Conservation (phyloP, 1,139 yeast species). For the Suhomyces atakaporum region DNA sequence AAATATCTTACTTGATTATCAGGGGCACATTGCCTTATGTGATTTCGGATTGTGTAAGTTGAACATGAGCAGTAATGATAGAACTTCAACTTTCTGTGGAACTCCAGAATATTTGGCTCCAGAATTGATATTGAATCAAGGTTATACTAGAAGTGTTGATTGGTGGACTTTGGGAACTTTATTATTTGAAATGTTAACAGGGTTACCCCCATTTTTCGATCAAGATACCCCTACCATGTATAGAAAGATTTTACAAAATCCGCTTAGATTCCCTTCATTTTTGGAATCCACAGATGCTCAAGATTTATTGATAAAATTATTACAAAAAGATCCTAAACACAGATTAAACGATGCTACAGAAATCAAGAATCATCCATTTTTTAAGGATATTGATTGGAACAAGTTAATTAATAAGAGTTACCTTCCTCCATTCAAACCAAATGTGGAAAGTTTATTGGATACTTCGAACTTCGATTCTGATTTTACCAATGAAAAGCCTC, state of each 20-base stretch:
- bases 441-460: slow-evolving; percentile 82
- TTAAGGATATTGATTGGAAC: slow-evolving; percentile 89
- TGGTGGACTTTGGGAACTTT: slow-evolving; percentile 98
- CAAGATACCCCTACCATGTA: slow-evolving; percentile 95
- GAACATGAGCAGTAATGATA: slow-evolving; percentile 85
- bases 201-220: slow-evolving; percentile 86
- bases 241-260: slow-evolving; percentile 86
- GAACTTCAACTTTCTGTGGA: slow-evolving; percentile 94
- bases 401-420: slow-evolving; percentile 83
- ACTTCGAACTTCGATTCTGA: slow-evolving; percentile 93
- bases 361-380: slow-evolving; percentile 83
- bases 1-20: slow-evolving; percentile 87
- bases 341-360: slow-evolving; percentile 84
- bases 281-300: slow-evolving; percentile 84
- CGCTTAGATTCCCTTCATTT: slow-evolving; percentile 83
- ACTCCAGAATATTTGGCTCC: slow-evolving; percentile 97
- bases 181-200: slow-evolving; percentile 93
- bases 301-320: slow-evolving; percentile 71
- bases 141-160: slow-evolving; percentile 93
- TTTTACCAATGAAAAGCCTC: slow-evolving; percentile 90
- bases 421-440: slow-evolving; percentile 94
- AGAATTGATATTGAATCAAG: slow-evolving; percentile 85
- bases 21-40: slow-evolving; percentile 96
- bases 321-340: slow-evolving; percentile 81
- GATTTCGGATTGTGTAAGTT: slow-evolving; percentile 96